Percentiles rank a stretch among this genome's conserved stretches.
Evolutionary conservation across 768 basidiomycete species (phyloP).

Genomic region (Dioszegia hungarica): DNA sequence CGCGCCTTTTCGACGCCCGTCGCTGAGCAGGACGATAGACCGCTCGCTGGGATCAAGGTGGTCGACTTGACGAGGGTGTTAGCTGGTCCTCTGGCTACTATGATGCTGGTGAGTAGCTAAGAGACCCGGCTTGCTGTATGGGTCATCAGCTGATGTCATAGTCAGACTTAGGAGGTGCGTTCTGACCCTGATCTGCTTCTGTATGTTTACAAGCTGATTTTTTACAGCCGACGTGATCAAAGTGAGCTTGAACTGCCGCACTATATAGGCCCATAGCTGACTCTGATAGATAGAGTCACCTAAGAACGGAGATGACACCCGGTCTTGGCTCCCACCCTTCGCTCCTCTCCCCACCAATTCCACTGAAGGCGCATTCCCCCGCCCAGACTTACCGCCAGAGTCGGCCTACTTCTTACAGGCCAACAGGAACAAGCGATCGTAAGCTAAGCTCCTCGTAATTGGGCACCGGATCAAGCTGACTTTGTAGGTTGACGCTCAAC

Average conservation of each 20-base stretch:
- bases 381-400: constrained; percentile 68
- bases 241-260: constrained; percentile 48
- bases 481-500: constrained; percentile 64
- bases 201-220: neutral
- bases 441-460: neutral
- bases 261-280: neutral
- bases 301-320: constrained; percentile 75
- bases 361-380: constrained; percentile 53
- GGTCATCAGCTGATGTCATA: neutral
- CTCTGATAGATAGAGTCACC: constrained; percentile 42
- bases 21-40: constrained; percentile 44
- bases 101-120: constrained; percentile 71
- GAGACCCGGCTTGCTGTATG: neutral
- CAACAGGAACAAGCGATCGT: constrained; percentile 57
- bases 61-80: constrained; percentile 84
- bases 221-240: constrained; percentile 78
- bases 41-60: constrained; percentile 72
- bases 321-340: constrained; percentile 50
- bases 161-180: constrained; percentile 42
- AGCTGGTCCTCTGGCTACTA: constrained; percentile 86
- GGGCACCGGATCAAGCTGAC: neutral
- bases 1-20: neutral
- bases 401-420: constrained; percentile 86
- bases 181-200: neutral
- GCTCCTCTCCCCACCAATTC: constrained; percentile 39